Base-by-base conservation (phyloP, 2,329 filamentous ascomycete species). In the Mycosphaerelloides madeirae region DNA sequence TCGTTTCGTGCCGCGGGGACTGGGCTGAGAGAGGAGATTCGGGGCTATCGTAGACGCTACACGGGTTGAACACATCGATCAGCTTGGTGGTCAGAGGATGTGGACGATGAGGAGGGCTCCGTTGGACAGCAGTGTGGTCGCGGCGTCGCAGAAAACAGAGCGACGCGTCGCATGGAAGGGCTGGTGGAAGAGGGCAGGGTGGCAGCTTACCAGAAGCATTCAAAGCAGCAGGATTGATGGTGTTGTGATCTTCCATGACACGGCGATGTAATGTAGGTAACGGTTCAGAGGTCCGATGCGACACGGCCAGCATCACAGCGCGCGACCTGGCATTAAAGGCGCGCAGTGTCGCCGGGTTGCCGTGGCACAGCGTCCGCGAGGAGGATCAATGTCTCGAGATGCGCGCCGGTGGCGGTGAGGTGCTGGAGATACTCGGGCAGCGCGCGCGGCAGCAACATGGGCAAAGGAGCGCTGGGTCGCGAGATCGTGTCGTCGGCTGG, bases 191-290 rank as follows among this genome's bases (percentile, higher is more conserved):
- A 44, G 29, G 35, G 16, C 29, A 28, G 12, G 29, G 9, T 32
- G 43, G 14, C 29, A 40, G 34, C 63, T 57, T 82, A 91, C 85
- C 81, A 74, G 82, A 74, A 66, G 83, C 83, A 73, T 85, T 88
- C 73, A 95, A 78, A 54, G 85, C 86, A 63, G 87, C 87, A 67
- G 88, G 88, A 76, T 94, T 87, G 76, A 95, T 93, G 65, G 88
- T 94, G 66, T 85, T 86, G 75, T 84, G 84, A 67, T 87, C 84
- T 78, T 85, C 84, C 61, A 77, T 73, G 54, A 55, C 53, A 59
- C 57, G 49, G 52, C 50, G 52, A 45, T 55, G 55, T 50, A 49
- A 47, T 47, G 58, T 56, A 54, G 55, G 48, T 48, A 56, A 54
- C 49, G 54, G 50, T 55, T 57, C 50, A 46, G 47, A 53, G 52